phyloP scores from a whole-genome alignment of 192 early-diverging fungal species.

The Gonapodya prolifera region DNA sequence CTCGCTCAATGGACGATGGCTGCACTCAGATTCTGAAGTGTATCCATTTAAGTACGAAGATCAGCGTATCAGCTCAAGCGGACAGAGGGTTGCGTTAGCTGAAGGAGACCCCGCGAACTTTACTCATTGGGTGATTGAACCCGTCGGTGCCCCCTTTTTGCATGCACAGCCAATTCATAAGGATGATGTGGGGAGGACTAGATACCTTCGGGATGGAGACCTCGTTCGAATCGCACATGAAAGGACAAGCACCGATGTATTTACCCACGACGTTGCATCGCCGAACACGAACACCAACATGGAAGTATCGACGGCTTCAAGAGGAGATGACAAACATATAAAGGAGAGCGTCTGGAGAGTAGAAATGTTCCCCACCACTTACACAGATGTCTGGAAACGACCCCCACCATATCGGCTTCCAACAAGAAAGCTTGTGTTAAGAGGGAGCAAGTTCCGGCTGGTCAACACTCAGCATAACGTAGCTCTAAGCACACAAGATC shows the following conservation, averaged over 20 bases:
- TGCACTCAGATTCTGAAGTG: slow-evolving; percentile 63
- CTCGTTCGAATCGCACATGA: slow-evolving; percentile 49
- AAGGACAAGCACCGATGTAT: slow-evolving; percentile 35
- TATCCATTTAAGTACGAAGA: slow-evolving; percentile 91
- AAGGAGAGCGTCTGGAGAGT: slow-evolving; percentile 41
- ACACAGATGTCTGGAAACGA: neutral
- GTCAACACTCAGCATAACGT: slow-evolving; percentile 67
- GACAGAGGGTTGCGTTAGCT: slow-evolving; percentile 73
- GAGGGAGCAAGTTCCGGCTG: slow-evolving; percentile 36
- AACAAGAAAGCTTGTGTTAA: neutral
- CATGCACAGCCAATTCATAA: neutral
- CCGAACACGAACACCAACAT: slow-evolving; percentile 63
- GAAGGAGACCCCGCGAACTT: slow-evolving; percentile 70
- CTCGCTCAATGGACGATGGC: slow-evolving; percentile 4
- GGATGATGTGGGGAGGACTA: slow-evolving; percentile 16
- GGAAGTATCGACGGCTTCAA: slow-evolving; percentile 57
- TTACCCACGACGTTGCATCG: slow-evolving; percentile 70
- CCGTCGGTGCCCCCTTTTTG: slow-evolving; percentile 1
- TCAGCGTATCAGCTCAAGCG: slow-evolving; percentile 72
- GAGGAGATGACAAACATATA: neutral
- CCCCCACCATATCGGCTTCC: neutral
- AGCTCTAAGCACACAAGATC: slow-evolving; percentile 56
- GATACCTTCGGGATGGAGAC: slow-evolving; percentile 43
- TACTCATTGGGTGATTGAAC: slow-evolving; percentile 48
- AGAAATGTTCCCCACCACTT: slow-evolving; percentile 5